phyloP scores from a whole-genome alignment of 2,329 filamentous ascomycete species.

The Aschersonia sp. region DNA sequence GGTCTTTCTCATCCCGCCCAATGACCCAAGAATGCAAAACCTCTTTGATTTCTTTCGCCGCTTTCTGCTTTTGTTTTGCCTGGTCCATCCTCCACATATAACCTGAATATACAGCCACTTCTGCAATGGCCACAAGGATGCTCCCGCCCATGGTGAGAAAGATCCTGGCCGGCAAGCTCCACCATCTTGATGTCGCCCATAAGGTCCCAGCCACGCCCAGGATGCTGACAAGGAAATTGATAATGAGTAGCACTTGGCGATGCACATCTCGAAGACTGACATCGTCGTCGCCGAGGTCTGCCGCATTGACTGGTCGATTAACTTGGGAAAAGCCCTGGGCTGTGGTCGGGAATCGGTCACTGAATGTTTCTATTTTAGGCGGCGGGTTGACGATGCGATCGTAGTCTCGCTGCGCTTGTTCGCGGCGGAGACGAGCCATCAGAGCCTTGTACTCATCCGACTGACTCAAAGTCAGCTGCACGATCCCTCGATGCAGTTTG shows the following conservation, averaged over 20 bases:
- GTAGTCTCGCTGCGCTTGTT: conserved; percentile 74
- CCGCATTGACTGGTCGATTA: conserved; percentile 29
- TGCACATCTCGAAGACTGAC: conserved; percentile 60
- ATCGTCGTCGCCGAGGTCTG: conserved; percentile 44
- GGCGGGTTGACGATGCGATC: conserved; percentile 60
- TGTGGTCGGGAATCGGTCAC: conserved; percentile 40
- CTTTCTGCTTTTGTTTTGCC: conserved; percentile 48
- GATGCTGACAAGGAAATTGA: conserved; percentile 83
- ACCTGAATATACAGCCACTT: conserved; percentile 63
- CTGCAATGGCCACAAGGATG: conserved; percentile 55
- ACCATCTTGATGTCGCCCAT: conserved; percentile 66
- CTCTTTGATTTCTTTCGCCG: conserved; percentile 49
- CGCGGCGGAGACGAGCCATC: conserved; percentile 70
- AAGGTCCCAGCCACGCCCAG: conserved; percentile 63
- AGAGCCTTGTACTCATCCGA: conserved; percentile 72
- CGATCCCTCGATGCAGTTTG: neutral
- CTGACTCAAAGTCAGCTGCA: conserved; percentile 22
- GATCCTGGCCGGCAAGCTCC: conserved; percentile 55
- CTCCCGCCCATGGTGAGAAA: conserved; percentile 59
- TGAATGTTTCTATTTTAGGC: conserved; percentile 40
- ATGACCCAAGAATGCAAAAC: conserved; percentile 61
- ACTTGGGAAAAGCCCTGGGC: conserved; percentile 41
- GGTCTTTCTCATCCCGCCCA: conserved; percentile 19
- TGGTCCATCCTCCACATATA: conserved; percentile 60
- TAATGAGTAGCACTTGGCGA: conserved; percentile 67